A percentile compares a stretch with the other conserved stretches of the same genome.
These are phyloP conservation scores for Corrigiola litoralis DNA, from an alignment of 179 eudicot genomes.

Conservation along the genomic window DNA sequence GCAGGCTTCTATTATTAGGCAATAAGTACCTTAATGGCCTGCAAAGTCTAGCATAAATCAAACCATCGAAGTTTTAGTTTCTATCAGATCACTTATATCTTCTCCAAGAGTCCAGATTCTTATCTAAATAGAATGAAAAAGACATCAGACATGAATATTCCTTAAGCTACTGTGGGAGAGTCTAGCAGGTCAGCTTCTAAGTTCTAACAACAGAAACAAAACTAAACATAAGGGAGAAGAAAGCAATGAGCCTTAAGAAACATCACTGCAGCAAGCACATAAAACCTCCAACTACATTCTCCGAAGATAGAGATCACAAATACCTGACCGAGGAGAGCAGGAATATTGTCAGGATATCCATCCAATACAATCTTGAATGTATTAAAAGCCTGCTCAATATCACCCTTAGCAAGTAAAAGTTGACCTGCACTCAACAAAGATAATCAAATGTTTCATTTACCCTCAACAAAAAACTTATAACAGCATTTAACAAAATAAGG, in stretches of 20 bases:
- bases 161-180: not conserved
- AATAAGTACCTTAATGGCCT: too few species aligned
- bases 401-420: constrained; percentile 91
- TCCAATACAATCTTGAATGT: constrained; percentile 90
- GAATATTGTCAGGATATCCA: constrained; percentile 86
- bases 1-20: too few species aligned
- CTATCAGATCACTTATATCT: too few species aligned
- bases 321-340: constrained; percentile 99
- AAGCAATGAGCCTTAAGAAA: not conserved
- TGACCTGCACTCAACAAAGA: constrained; percentile 52
- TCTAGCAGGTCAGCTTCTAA: too few species aligned
- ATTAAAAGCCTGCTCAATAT: constrained; percentile 73
- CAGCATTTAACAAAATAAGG: not conserved
- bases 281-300: too few species aligned
- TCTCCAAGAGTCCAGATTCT: too few species aligned
- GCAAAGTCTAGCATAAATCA: too few species aligned
- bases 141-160: not conserved
- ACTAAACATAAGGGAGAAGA: not conserved
- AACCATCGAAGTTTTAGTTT: too few species aligned
- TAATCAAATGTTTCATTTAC: not conserved
- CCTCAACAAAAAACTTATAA: not conserved
- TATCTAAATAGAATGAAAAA: too few species aligned
- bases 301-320: constrained; percentile 6
- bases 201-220: not conserved
- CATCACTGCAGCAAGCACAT: too few species aligned